phyloP scores from a whole-genome alignment of 371 early-diverging fungal species.

The Mucor sp. region DNA sequence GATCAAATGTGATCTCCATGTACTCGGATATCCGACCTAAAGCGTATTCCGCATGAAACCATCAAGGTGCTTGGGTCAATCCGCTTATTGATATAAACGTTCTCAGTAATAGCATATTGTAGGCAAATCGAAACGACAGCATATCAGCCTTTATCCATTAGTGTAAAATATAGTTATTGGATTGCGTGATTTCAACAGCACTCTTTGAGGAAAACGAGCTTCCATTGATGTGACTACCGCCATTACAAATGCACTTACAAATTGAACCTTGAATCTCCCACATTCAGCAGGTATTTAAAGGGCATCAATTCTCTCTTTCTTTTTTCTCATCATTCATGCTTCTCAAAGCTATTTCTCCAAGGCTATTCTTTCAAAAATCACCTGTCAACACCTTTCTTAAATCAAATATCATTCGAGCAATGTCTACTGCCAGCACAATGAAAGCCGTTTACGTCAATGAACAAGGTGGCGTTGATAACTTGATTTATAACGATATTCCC shows the following conservation, averaged over 20 bases:
- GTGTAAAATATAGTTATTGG: not conserved
- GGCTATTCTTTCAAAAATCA: not conserved
- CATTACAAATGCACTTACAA: not conserved
- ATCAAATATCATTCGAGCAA: constrained; percentile 18
- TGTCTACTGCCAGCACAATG: constrained; percentile 54
- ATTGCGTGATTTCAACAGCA: not conserved
- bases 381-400: not conserved
- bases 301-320: not conserved
- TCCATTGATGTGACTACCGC: not conserved
- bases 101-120: no score
- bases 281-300: not conserved
- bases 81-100: no score
- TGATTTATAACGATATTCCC: constrained; percentile 56
- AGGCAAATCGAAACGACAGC: not conserved
- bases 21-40: not conserved
- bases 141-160: not conserved
- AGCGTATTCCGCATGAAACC: not conserved
- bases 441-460: constrained; percentile 72
- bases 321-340: not conserved
- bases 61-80: not conserved
- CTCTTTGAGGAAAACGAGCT: not conserved
- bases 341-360: not conserved
- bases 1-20: not conserved
- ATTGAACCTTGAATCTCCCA: not conserved
- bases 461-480: constrained; percentile 74